Conservation (phyloP, 2,329 filamentous ascomycete species). For the Neoscytalidium dimidiatum region DNA sequence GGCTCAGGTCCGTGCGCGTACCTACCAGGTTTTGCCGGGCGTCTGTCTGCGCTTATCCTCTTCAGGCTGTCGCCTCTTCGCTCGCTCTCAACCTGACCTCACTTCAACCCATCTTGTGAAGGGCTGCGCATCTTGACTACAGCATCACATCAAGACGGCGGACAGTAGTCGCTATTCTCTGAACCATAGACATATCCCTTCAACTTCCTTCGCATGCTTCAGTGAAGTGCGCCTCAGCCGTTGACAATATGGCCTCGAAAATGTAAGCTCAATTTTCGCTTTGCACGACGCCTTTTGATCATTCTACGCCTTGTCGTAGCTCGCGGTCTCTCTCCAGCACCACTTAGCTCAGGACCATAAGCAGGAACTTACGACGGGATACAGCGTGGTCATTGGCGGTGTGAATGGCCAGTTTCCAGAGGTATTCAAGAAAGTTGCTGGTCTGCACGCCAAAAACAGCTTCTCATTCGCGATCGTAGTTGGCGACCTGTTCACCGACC, state of each 20-base stretch:
- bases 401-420: slow-evolving; percentile 76
- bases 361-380: not conserved
- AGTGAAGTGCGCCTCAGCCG: not conserved
- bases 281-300: slow-evolving; percentile 3
- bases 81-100: not conserved
- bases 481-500: slow-evolving; percentile 76
- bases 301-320: not conserved
- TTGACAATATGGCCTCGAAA: slow-evolving; percentile 54
- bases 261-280: slow-evolving; percentile 46
- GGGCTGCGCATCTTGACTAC: too few relatives aligned
- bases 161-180: too few relatives aligned
- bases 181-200: too few relatives aligned
- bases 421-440: slow-evolving; percentile 77
- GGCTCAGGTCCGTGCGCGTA: not conserved
- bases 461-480: slow-evolving; percentile 84
- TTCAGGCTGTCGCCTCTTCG: not conserved
- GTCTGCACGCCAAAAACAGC: slow-evolving; percentile 81
- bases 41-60: slow-evolving; percentile 1
- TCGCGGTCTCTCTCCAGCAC: not conserved
- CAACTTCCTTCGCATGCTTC: not conserved
- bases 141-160: too few relatives aligned
- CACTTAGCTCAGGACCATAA: not conserved
- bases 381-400: slow-evolving; percentile 77
- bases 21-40: too few relatives aligned
- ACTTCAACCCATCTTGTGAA: not conserved